These are phyloP conservation scores for Geotrichum fermentans DNA, from an alignment of 1,139 yeast genomes.

Conservation along the genomic window DNA sequence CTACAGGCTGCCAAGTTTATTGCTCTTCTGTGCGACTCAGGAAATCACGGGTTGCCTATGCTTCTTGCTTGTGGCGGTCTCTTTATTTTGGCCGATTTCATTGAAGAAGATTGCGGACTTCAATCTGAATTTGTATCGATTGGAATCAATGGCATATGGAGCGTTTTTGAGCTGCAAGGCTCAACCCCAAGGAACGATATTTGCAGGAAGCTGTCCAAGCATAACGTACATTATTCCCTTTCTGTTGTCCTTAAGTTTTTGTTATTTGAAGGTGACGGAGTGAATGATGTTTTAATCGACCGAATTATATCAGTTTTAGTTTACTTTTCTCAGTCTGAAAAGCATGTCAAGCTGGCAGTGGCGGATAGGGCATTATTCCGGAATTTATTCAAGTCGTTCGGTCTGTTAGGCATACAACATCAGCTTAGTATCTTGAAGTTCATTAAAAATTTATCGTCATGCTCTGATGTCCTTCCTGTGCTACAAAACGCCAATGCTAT, in stretches of 20 bases:
- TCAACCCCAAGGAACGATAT: conserved; percentile 48
- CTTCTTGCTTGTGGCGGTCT: conserved; percentile 58
- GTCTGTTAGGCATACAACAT: conserved; percentile 22
- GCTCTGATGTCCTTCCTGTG: conserved; percentile 28
- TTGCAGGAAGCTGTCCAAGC: conserved; percentile 50
- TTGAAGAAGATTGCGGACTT: conserved; percentile 51
- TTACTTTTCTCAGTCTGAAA: conserved; percentile 37
- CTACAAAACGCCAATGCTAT: conserved; percentile 35
- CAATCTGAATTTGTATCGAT: conserved; percentile 47
- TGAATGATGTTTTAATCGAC: conserved; percentile 16
- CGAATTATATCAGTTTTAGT: conserved; percentile 31
- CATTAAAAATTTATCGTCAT: conserved; percentile 33
- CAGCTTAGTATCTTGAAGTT: conserved; percentile 32
- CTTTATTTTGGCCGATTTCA: conserved; percentile 46
- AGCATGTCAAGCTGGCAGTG: conserved; percentile 31
- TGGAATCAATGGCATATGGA: conserved; percentile 45
- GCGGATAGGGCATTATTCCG: conserved; percentile 27
- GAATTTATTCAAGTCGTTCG: conserved; percentile 26
- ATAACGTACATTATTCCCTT: conserved; percentile 50
- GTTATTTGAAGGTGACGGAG: conserved; percentile 7
- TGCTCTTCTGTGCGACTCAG: conserved; percentile 37
- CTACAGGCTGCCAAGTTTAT: conserved; percentile 46
- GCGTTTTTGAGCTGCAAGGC: conserved; percentile 44
- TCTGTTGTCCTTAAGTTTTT: conserved; percentile 40
- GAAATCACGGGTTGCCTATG: conserved; percentile 45